Percentiles rank a stretch among this genome's conserved stretches.
phyloP scores from a whole-genome alignment of 441 rosid species.

The Theobroma grandiflorum region DNA sequence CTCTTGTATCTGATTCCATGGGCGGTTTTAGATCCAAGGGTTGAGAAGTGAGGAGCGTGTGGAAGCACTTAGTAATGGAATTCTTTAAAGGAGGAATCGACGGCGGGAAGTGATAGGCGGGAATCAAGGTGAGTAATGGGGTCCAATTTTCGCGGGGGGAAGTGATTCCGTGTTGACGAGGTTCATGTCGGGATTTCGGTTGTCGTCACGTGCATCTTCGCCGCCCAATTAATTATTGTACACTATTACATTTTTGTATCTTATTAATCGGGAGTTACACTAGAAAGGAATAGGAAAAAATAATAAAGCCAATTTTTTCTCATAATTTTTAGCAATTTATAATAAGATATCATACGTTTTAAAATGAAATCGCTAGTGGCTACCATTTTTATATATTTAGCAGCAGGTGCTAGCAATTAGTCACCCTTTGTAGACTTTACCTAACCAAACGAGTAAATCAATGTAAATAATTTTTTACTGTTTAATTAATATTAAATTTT shows the following conservation, averaged over 20 bases:
- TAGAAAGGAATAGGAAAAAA: not conserved
- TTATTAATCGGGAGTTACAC: not conserved
- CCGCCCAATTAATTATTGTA: slow-evolving; percentile 44
- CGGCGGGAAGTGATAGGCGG: slow-evolving; percentile 39
- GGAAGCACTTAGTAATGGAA: not conserved
- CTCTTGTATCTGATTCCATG: not conserved
- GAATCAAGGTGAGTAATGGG: slow-evolving; percentile 15
- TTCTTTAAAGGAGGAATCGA: slow-evolving; percentile 63
- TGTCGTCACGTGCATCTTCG: slow-evolving; percentile 59
- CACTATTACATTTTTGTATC: too few relatives aligned
- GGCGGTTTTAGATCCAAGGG: not conserved
- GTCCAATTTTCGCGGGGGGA: not conserved
- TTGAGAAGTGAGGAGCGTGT: not conserved
- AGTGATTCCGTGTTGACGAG: slow-evolving; percentile 69
- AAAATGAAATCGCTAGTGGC: not conserved
- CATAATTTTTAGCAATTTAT: too few relatives aligned
- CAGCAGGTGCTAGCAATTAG: not conserved
- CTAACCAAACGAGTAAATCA: not conserved
- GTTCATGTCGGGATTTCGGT: slow-evolving; percentile 60
- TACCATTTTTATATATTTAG: not conserved
- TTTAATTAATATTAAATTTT: not conserved
- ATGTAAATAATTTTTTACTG: not conserved
- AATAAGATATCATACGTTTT: too few relatives aligned
- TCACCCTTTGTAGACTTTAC: not conserved
- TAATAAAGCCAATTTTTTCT: too few relatives aligned